These are phyloP conservation scores for Aquilaria yunnanensis DNA, from an alignment of 345 rosid genomes.

Conservation along the genomic window DNA sequence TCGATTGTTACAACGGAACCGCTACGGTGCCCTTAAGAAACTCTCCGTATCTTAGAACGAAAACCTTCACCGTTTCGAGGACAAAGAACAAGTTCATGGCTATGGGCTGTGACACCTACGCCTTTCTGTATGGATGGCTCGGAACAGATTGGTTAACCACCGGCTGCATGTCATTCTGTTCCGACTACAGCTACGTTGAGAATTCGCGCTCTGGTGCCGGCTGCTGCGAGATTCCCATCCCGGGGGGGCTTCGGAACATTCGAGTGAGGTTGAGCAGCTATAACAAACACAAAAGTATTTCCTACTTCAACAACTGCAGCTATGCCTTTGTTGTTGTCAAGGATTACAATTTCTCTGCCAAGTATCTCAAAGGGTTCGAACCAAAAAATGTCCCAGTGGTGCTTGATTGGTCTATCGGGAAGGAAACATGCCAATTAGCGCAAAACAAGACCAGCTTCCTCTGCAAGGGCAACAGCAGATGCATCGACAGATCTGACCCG, in stretches of 20 bases:
- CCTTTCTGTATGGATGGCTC: not conserved
- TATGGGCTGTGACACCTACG: conserved; percentile 11
- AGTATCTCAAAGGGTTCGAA: not conserved
- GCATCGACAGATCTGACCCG: not conserved
- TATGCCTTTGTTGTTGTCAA: conserved; percentile 11
- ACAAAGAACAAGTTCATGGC: conserved; percentile 6
- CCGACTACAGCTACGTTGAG: not conserved
- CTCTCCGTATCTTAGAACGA: not conserved
- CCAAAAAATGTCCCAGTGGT: not conserved
- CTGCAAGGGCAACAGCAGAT: conserved; percentile 3
- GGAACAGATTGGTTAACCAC: not conserved
- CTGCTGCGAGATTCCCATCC: conserved; percentile 8
- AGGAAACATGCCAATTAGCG: not conserved
- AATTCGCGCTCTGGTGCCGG: conserved; percentile 4
- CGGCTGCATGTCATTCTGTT: conserved; percentile 4
- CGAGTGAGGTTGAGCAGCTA: not conserved
- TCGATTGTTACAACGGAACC: conserved; percentile 1
- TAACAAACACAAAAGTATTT: not conserved
- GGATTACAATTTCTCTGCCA: conserved; percentile 1
- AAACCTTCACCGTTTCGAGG: not conserved
- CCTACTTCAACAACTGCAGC: conserved; percentile 10
- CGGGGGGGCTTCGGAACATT: not conserved
- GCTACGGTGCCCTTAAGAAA: not conserved
- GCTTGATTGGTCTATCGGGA: conserved; percentile 10
- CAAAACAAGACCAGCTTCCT: not conserved